Percentiles rank a stretch among this genome's conserved stretches.
Evolutionary conservation across 2,329 filamentous ascomycete species (phyloP).

Genomic region (Ophiocordyceps camponoti-leonardi): DNA sequence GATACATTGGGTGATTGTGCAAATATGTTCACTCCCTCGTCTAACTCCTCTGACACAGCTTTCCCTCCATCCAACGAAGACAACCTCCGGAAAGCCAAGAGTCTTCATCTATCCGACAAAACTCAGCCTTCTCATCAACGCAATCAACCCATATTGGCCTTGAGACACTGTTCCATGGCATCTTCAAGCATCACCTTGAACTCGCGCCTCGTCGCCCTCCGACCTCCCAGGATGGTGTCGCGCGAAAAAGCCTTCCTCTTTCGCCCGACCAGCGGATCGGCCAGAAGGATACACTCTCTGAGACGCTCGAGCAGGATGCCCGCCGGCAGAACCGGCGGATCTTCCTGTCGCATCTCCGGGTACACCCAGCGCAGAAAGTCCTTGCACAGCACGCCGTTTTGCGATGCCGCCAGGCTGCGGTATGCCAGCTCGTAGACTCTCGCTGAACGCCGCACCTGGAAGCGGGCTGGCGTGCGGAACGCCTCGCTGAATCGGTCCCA

Average conservation of each 20-base stretch:
- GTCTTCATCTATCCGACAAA: not conserved
- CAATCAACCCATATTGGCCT: not conserved
- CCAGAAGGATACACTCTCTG: slow-evolving; percentile 35
- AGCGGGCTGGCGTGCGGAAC: slow-evolving; percentile 38
- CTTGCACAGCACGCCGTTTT: slow-evolving; percentile 24
- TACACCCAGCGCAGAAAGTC: slow-evolving; percentile 33
- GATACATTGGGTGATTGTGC: no score
- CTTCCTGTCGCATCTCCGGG: slow-evolving; percentile 41
- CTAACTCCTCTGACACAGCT: no score
- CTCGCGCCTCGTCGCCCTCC: not conserved
- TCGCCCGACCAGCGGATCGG: slow-evolving; percentile 28
- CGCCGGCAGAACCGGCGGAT: slow-evolving; percentile 28
- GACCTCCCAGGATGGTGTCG: not conserved
- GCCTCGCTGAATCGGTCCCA: slow-evolving; percentile 43
- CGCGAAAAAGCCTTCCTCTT: not conserved
- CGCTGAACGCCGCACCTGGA: slow-evolving; percentile 28
- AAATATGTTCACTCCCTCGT: no score
- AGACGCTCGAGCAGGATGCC: slow-evolving; percentile 25
- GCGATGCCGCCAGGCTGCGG: slow-evolving; percentile 24
- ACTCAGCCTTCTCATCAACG: not conserved
- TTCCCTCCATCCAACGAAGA: not conserved
- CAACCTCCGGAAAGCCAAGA: not conserved
- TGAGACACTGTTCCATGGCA: not conserved
- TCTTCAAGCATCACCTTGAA: not conserved
- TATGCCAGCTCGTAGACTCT: slow-evolving; percentile 39